Conservation (phyloP, 495 filamentous ascomycete species). For the Neurospora sp. region DNA sequence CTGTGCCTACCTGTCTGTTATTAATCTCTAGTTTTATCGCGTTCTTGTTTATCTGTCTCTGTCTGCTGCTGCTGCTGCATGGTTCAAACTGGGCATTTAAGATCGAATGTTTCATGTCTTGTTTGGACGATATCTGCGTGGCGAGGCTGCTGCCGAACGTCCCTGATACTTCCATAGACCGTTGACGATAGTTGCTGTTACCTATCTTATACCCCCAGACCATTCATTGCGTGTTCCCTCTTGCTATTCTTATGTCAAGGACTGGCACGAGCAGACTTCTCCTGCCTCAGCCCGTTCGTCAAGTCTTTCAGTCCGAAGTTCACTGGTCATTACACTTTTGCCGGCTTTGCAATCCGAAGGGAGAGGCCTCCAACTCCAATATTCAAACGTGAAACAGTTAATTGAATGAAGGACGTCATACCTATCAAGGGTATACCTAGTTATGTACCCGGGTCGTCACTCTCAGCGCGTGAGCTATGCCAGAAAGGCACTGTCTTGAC, state of each 20-base stretch:
- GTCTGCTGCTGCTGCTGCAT: background rate
- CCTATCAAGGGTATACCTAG: background rate
- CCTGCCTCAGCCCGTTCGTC: background rate
- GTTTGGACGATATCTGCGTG: background rate
- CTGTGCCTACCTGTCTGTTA: conserved; percentile 17
- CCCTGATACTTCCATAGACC: background rate
- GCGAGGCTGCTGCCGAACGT: background rate
- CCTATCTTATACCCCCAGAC: background rate
- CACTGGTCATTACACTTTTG: background rate
- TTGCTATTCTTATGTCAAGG: background rate
- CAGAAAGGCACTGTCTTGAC: background rate
- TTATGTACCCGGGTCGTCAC: background rate
- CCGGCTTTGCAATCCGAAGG: background rate
- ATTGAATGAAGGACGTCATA: background rate
- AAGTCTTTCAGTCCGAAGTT: background rate
- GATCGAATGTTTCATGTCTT: background rate
- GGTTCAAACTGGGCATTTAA: background rate
- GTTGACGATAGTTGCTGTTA: background rate
- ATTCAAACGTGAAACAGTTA: background rate
- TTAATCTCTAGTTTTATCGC: conserved; percentile 20
- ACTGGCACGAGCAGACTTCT: background rate
- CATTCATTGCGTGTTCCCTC: background rate
- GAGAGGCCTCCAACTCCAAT: background rate
- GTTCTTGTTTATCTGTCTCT: conserved; percentile 12
- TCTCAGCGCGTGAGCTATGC: background rate